A percentile compares a stretch with the other conserved stretches of the same genome.
These are phyloP conservation scores for Bacidia rubella DNA, from an alignment of 495 filamentous ascomycete species.

Conservation along the genomic window DNA sequence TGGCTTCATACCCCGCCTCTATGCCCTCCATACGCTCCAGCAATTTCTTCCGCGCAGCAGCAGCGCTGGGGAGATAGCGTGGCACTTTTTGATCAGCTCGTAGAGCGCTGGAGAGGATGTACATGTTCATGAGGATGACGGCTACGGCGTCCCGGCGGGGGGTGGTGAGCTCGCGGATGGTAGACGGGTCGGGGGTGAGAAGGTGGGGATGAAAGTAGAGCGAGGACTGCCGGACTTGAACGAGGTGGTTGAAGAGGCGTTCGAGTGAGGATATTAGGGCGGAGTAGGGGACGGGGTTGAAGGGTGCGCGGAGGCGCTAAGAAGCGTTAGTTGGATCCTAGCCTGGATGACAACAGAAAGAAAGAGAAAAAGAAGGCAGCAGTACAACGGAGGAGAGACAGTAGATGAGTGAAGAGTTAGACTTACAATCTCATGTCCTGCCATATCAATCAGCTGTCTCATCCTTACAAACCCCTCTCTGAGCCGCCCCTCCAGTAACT, in stretches of 20 bases:
- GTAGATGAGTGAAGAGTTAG: slow-evolving; percentile 14
- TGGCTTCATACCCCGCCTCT: slow-evolving; percentile 26
- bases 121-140: slow-evolving; percentile 42
- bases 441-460: slow-evolving; percentile 41
- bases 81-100: slow-evolving; percentile 36
- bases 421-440: slow-evolving; percentile 36
- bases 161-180: slow-evolving; percentile 29
- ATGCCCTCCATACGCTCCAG: slow-evolving; percentile 37
- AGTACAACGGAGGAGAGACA: too few species aligned
- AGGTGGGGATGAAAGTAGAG: slow-evolving; percentile 39
- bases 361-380: too few species aligned
- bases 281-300: slow-evolving; percentile 41
- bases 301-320: slow-evolving; percentile 38
- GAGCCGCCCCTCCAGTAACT: slow-evolving; percentile 43
- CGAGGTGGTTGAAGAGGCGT: slow-evolving; percentile 43
- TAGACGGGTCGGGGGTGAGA: slow-evolving; percentile 18
- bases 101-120: slow-evolving; percentile 41
- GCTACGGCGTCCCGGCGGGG: slow-evolving; percentile 42
- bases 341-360: too few species aligned
- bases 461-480: slow-evolving; percentile 46
- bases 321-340: neutral
- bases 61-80: slow-evolving; percentile 40
- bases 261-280: slow-evolving; percentile 40
- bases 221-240: slow-evolving; percentile 42
- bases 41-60: slow-evolving; percentile 35